These are phyloP conservation scores for Leishmania braziliensis DNA, from an alignment of 208 protist genomes.

Conservation along the genomic window DNA sequence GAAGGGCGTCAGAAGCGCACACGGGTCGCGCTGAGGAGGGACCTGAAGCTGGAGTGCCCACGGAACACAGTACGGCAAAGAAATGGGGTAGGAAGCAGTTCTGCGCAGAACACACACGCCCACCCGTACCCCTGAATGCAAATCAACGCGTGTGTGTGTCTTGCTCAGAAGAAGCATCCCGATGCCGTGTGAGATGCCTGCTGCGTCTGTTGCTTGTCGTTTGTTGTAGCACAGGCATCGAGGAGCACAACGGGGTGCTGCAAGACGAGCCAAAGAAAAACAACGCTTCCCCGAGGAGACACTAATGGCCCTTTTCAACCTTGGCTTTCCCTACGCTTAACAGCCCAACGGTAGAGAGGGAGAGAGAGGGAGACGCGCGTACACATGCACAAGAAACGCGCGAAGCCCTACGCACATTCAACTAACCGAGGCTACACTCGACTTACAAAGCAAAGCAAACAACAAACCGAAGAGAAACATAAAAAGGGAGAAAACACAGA, in stretches of 20 bases:
- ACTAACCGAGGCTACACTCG: neutral
- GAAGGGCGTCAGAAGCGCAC: neutral
- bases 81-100: neutral
- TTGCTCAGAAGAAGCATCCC: no score
- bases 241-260: neutral
- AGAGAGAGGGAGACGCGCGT: neutral
- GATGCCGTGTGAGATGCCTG: neutral
- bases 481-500: slow-evolving; percentile 14
- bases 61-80: neutral
- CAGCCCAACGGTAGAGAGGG: neutral
- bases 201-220: neutral
- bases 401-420: neutral
- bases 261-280: neutral
- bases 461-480: neutral
- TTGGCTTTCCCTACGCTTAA: neutral
- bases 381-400: neutral
- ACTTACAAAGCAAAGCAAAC: neutral
- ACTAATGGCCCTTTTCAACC: neutral
- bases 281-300: neutral
- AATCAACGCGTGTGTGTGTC: no score
- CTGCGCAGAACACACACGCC: neutral
- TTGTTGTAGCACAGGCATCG: neutral
- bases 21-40: neutral
- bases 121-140: neutral
- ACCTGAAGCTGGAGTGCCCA: neutral